Evolutionary conservation across 2,329 filamentous ascomycete species (phyloP), one percentile per base, ranked within the genome.

Genomic region (Penicillium sp.): DNA sequence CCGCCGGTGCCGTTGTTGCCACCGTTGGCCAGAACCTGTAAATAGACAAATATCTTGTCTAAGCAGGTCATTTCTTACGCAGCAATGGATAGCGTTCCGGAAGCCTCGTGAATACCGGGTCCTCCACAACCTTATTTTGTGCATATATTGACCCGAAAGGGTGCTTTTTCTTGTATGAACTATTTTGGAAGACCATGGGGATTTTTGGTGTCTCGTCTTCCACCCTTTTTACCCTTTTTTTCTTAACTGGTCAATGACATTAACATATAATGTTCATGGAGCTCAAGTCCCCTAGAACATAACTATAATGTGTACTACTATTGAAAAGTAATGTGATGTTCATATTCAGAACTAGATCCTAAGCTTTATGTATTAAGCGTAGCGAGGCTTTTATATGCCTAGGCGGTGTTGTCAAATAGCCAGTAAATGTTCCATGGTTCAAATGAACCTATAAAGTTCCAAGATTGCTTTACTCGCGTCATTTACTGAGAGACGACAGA

Each of bases 1-100:
- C 68, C n/a, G 51, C 69, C 20, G 68, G 68, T 38, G 33, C 48
- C 22, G 46, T 70, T 45, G 51, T 70, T 50, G 54, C 60, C 43
- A 66, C 63, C 42, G 30, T 67, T 25, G 61, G 56, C 28, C 11
- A 53, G 22, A 65, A 63, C 55, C 58, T 68, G 46, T 67, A 63
- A 63, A 60, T 46, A 43, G 40, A 25, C 51, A 42, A 31, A 18
- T 46, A 35, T 10, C 31, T 28, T 50, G 25, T 44, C 22, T 54
- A 44, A 41, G n/a, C 24, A 25, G 30, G 41, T 27, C 48, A 48
- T 57, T 54, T 49, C 27, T 60, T 53, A 61, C 46, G 58, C 53
- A 50, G 57, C 56, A 51, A 57, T 51, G 58, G 49, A 57, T 49
- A 60, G 55, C 55, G 55, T 50, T 54, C 53, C 53, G 51, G 55